Evolutionary conservation across 139 green algal species (phyloP).

Genomic region (Astrephomene gubernaculifera): DNA sequence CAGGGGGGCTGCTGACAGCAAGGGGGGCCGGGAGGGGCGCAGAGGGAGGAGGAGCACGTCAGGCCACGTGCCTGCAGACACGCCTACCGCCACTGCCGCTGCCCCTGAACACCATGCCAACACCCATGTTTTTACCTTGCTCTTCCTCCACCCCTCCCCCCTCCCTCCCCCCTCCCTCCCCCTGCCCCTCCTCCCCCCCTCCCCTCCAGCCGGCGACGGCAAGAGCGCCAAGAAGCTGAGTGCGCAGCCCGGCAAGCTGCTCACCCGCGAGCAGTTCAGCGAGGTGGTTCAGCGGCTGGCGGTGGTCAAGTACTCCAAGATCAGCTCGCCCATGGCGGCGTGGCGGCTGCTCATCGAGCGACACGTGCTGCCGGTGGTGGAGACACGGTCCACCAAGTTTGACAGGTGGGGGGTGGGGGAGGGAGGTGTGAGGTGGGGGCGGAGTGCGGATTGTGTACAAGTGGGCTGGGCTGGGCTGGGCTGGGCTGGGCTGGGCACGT

Average conservation of each 20-base stretch:
- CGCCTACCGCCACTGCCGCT: no score
- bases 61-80: no score
- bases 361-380: slow-evolving; percentile 62
- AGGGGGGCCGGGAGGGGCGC: no score
- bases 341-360: slow-evolving; percentile 69
- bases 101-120: no score
- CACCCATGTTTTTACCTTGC: neutral
- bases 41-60: no score
- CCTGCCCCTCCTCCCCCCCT: neutral
- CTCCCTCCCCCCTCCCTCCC: no score
- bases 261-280: slow-evolving; percentile 41
- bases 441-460: neutral
- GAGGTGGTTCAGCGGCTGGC: slow-evolving; percentile 48
- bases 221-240: slow-evolving; percentile 22
- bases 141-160: neutral
- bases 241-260: slow-evolving; percentile 37
- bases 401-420: slow-evolving; percentile 15
- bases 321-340: slow-evolving; percentile 53
- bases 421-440: neutral
- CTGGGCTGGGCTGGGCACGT: neutral
- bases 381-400: slow-evolving; percentile 51
- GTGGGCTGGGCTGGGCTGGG: neutral
- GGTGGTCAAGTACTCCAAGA: slow-evolving; percentile 61
- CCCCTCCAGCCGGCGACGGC: neutral
- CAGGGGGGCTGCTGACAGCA: no score